Evolutionary conservation across 1,284 basidiomycete species (phyloP), one percentile per base, ranked within the genome.

Genomic region (Ceratobasidium papillatum): DNA sequence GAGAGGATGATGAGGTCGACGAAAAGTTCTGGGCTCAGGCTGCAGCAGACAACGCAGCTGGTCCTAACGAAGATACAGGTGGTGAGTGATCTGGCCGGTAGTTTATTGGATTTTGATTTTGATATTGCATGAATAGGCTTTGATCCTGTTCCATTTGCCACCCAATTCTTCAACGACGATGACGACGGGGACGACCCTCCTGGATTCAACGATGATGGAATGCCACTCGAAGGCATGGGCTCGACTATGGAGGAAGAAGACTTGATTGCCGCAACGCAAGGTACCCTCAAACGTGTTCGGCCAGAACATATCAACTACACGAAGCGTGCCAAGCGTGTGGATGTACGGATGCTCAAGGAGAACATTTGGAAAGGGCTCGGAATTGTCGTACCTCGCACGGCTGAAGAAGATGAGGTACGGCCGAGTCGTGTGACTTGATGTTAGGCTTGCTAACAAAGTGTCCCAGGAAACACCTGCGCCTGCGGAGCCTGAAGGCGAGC

Each of bases 91-190:
- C 38, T 65, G 19, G 25, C 36, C 65, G 45, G 3, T 19, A 17
- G 19, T 63, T 45, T 32, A 36, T 11, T 63, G 41, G 5, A 52
- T 3, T n/a, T 22, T 69, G 38, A 58, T 77, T 47, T 75, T 71
- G 17, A 45, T 54, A 25, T 17, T 63, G 54, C 32, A 34, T 30
- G 38, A 9, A 17, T 27, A 66, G 59, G n/a, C 87, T 84, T 43
- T 86, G 84, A 63, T 3, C 87, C 87, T 0, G 85, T 89, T 9
- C 96, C 95, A 0, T 98, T 98, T 83, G 94, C 93, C 78, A 96
- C 96, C 0, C 97, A 99, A 80, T 98, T 99, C 87, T 98, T 99
- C 89, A 92, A 96, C 78, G 97, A 98, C 78, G 94, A 94, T 75
- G 89, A 89, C 76, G 94, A 96, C 78, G 94, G 93, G 74, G 91